Evolutionary conservation across 495 filamentous ascomycete genomes (phyloP).

Genomic region (Sabuloglossum arenarium): DNA sequence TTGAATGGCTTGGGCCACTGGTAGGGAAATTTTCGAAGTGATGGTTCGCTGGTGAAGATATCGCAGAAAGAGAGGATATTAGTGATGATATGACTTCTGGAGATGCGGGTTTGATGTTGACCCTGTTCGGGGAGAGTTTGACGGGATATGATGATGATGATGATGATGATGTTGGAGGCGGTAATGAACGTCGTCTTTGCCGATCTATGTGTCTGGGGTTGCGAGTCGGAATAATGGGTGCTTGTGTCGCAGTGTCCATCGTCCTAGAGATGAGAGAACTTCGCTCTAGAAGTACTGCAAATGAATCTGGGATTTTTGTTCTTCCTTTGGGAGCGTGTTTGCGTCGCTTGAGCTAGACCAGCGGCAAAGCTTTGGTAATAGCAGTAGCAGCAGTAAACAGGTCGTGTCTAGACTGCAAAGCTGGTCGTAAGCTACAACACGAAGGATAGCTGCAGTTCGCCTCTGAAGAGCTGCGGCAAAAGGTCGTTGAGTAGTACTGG

Average conservation of each 20-base stretch:
- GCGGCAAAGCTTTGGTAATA: no score
- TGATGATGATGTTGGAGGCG: no score
- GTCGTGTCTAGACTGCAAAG: not conserved
- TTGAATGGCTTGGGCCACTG: slow-evolving; percentile 20
- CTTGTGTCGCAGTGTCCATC: not conserved
- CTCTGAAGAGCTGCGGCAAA: not conserved
- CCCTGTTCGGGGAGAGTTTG: slow-evolving; percentile 19
- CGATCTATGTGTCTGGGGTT: not conserved
- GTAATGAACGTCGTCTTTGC: slow-evolving; percentile 13
- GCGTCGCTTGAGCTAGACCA: no score
- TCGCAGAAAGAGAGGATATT: slow-evolving; percentile 77
- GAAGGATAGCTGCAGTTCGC: not conserved
- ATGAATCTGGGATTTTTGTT: not conserved
- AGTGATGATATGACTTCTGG: slow-evolving; percentile 87
- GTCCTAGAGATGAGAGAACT: not conserved
- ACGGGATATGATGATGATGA: slow-evolving; percentile 14
- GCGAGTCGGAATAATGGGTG: not conserved
- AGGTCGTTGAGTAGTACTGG: not conserved
- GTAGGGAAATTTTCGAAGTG: slow-evolving; percentile 47
- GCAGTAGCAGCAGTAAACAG: not conserved
- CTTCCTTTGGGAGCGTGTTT: no score
- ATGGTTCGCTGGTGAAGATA: slow-evolving; percentile 51
- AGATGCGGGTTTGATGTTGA: slow-evolving; percentile 41
- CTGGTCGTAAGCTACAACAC: not conserved
- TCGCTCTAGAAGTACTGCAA: not conserved